Base-by-base conservation (phyloP, 805 yeast species). In the Kregervanrija delftensis region DNA sequence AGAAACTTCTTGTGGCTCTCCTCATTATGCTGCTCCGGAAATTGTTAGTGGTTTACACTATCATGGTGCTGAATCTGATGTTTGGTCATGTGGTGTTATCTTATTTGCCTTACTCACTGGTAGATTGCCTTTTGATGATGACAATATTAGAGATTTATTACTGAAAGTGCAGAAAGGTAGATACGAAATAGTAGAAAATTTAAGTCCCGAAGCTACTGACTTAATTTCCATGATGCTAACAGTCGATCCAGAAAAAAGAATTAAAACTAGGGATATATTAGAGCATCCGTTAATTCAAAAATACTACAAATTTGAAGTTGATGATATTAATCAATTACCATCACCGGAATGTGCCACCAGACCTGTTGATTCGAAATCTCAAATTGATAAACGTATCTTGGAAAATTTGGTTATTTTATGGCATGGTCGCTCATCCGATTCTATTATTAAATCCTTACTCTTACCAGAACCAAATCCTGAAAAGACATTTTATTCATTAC, bases 21-120 rank as follows among this genome's bases (percentile, higher is more conserved):
- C 99, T 8, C 99, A 93, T 64, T 93, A 93, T 64, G 99, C 98
- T 1, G 87, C 96, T 9, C 99, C 99, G 0, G 99, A 93, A 63
- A 91, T 93, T 53, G 97, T 93, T 10, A 86, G 96, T 11, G 99
- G 99, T 33, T 79, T 84, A 49, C 88, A 81, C 48, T 93, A 93
- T 63, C 98, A 93, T 60, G 99, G 99, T 11, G 89, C 95, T 30
- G 96, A 96, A 36, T 82, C 95, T 31, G 99, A 93, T 65, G 90
- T 93, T 44, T 93, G 99, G 99, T 90, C 96, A 6, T 90, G 97
- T 67, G 98, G 99, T 56, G 87, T 93, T 49, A 93, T 93, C 43
- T 69, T 93, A 45, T 93, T 87, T 68, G 99, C 99, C 0, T 69
- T 93, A 40, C 72, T 93, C 39, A 90, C 98, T 0, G 99, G 98